phyloP scores from a whole-genome alignment of 345 rosid genomes.

The Cardiospermum halicacabum region DNA sequence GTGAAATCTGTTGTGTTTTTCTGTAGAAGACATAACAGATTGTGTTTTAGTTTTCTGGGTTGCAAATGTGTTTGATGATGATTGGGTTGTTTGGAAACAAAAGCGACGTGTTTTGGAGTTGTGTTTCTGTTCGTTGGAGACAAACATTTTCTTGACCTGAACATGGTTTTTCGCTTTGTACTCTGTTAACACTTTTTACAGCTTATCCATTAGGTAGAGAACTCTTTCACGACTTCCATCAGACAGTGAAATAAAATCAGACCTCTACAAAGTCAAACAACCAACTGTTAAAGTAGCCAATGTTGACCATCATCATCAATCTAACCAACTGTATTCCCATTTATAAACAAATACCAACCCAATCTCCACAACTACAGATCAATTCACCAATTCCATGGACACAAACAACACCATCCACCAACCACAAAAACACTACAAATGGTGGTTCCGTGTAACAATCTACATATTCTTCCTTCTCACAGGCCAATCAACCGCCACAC shows the following conservation, averaged over 20 bases:
- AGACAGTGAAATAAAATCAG: too few species aligned
- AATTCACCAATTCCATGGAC: too few species aligned
- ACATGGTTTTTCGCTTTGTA: not conserved
- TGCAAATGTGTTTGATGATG: not conserved
- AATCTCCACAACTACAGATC: too few species aligned
- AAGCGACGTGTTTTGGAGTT: constrained; percentile 14
- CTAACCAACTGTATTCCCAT: too few species aligned
- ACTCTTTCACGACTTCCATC: too few species aligned
- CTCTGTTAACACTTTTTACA: too few species aligned
- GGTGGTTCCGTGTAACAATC: constrained; percentile 40
- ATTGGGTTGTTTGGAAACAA: constrained; percentile 19
- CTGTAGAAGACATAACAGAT: constrained; percentile 24
- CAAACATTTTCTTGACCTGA: constrained; percentile 21
- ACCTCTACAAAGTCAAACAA: too few species aligned
- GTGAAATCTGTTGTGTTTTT: constrained; percentile 25
- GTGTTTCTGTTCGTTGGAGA: constrained; percentile 14
- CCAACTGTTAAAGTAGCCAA: too few species aligned
- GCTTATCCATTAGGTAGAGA: too few species aligned
- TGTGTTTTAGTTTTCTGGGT: constrained; percentile 12
- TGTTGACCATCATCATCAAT: too few species aligned
- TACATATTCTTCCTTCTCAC: constrained; percentile 33
- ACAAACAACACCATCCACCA: too few species aligned
- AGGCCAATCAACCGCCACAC: constrained; percentile 47
- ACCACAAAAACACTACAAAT: constrained; percentile 24
- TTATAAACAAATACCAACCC: too few species aligned